A percentile compares a stretch with the other conserved stretches of the same genome.
These are phyloP conservation scores for Hyaloscypha bicolor DNA, from an alignment of 495 filamentous ascomycete species.

Conservation along the genomic window DNA sequence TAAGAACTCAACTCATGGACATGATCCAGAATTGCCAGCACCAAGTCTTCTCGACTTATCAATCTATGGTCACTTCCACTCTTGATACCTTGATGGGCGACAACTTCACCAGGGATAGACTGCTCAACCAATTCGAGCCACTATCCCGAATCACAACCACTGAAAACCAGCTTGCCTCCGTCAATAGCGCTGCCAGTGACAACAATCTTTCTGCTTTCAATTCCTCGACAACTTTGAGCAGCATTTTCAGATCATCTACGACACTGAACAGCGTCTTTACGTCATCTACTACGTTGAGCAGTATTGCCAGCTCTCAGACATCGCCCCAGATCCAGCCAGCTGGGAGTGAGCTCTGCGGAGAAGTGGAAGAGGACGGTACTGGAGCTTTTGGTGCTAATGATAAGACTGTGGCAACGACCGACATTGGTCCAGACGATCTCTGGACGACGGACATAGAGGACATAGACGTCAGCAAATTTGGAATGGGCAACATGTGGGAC, in stretches of 20 bases:
- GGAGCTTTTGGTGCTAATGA: neutral
- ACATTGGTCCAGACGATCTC: neutral
- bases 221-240: neutral
- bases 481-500: neutral
- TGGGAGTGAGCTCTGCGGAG: neutral
- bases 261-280: neutral
- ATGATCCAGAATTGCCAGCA: neutral
- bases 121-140: neutral
- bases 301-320: neutral
- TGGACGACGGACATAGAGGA: neutral
- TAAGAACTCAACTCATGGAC: constrained; percentile 9
- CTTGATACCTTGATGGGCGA: neutral
- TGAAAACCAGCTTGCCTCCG: neutral
- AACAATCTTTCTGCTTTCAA: neutral
- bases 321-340: neutral
- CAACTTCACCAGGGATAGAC: neutral
- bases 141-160: neutral
- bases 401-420: neutral
- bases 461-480: constrained; percentile 1
- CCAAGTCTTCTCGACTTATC: constrained; percentile 1
- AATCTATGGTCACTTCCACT: neutral
- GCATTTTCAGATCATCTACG: neutral
- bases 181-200: neutral
- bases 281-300: neutral
- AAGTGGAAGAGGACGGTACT: neutral